Percentiles rank a stretch among this genome's conserved stretches.
Conservation (phyloP, 2,329 filamentous ascomycete genomes). For the Fusarium lateritium region DNA sequence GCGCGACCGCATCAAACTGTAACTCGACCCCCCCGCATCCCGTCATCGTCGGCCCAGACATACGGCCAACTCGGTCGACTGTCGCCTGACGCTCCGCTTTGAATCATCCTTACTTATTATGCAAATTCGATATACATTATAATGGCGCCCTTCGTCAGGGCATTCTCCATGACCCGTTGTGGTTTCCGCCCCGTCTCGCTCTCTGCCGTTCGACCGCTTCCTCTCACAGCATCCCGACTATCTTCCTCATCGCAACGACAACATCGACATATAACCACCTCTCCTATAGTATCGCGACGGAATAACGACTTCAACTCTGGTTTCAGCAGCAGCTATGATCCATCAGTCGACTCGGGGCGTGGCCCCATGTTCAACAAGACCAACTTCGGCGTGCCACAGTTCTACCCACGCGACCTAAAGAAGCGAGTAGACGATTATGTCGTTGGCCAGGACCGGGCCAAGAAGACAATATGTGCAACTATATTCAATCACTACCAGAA, state of each 20-base stretch:
- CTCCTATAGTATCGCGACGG: conserved; percentile 55
- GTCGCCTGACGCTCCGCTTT: conserved; percentile 35
- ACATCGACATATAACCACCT: conserved; percentile 45
- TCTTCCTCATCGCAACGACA: conserved; percentile 34
- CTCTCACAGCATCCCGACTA: conserved; percentile 12
- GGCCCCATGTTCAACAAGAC: conserved; percentile 73
- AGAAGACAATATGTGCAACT: conserved; percentile 92
- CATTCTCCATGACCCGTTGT: conserved; percentile 35
- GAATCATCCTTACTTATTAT: conserved; percentile 39
- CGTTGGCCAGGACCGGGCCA: conserved; percentile 93
- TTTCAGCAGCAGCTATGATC: conserved; percentile 73
- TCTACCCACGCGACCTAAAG: conserved; percentile 81
- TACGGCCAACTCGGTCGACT: conserved; percentile 37
- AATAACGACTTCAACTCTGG: conserved; percentile 68
- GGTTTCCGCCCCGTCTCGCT: conserved; percentile 28
- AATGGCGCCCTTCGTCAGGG: conserved; percentile 49
- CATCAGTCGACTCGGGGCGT: conserved; percentile 65
- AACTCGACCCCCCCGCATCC: conserved; percentile 42
- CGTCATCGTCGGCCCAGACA: conserved; percentile 44
- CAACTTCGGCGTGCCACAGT: conserved; percentile 72
- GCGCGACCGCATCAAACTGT: conserved; percentile 39
- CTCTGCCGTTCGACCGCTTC: conserved; percentile 14
- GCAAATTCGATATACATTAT: conserved; percentile 36
- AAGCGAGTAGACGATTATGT: conserved; percentile 95
- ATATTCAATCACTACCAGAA: conserved; percentile 98